Percentiles rank a stretch among this genome's conserved stretches.
Evolutionary conservation across 495 filamentous ascomycete species (phyloP).

Genomic region (Penicillium macrosclerotiorum): DNA sequence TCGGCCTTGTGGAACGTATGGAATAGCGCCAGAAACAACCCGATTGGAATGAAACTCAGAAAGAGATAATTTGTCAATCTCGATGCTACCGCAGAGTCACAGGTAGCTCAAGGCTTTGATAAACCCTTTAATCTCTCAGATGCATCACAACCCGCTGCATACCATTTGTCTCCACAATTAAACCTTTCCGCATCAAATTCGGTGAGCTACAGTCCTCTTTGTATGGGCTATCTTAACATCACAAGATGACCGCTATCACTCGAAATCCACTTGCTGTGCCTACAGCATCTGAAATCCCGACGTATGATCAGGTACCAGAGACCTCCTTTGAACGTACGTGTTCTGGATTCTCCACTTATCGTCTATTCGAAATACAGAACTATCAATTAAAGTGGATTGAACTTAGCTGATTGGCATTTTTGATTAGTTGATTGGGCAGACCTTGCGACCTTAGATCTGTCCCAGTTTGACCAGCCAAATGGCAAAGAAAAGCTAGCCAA

Average conservation of each 20-base stretch:
- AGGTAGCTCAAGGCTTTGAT: background rate
- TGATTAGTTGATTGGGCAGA: conserved; percentile 51
- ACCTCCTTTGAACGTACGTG: conserved; percentile 36
- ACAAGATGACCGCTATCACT: background rate
- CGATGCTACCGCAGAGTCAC: background rate
- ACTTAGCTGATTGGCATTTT: too few species aligned
- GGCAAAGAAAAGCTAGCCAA: conserved; percentile 50
- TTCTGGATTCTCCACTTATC: background rate
- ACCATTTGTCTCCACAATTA: background rate
- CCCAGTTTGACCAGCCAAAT: conserved; percentile 43
- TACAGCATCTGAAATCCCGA: conserved; percentile 20
- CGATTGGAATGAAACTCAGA: background rate
- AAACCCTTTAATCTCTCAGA: background rate
- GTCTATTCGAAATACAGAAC: too few species aligned
- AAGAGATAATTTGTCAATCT: background rate
- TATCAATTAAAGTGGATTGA: too few species aligned
- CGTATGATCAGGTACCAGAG: conserved; percentile 36
- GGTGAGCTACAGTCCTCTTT: too few species aligned
- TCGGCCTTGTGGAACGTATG: too few species aligned
- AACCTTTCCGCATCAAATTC: background rate
- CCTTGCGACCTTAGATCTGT: conserved; percentile 51
- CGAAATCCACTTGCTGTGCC: conserved; percentile 11
- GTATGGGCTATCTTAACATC: too few species aligned
- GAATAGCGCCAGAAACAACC: background rate
- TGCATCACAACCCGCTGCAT: background rate